Evolutionary conservation across 495 filamentous ascomycete genomes (phyloP).

Genomic region (Polyplosphaeria fusca): DNA sequence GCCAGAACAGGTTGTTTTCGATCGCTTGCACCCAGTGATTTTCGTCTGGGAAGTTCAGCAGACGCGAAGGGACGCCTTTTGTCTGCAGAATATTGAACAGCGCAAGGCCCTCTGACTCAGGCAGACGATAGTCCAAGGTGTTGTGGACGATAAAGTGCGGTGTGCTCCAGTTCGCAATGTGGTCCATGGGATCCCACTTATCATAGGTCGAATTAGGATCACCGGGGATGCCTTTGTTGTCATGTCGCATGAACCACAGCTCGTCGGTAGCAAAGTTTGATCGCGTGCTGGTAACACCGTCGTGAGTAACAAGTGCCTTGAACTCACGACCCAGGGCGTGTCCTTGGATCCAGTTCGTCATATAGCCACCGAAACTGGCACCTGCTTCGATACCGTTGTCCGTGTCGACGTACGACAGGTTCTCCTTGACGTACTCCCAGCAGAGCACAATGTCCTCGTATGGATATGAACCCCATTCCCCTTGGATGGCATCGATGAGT

Average conservation of each 20-base stretch:
- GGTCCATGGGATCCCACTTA: constrained; percentile 46
- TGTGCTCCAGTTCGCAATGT: constrained; percentile 40
- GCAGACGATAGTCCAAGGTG: constrained; percentile 46
- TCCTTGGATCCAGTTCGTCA: constrained; percentile 60
- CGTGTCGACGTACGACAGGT: constrained; percentile 52
- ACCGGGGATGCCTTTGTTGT: constrained; percentile 49
- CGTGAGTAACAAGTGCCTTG: constrained; percentile 49
- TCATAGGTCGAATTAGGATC: constrained; percentile 45
- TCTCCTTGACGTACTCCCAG: constrained; percentile 50
- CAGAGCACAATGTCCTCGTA: constrained; percentile 55
- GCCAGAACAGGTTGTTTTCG: constrained; percentile 51
- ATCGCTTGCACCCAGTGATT: constrained; percentile 47
- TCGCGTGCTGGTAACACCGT: constrained; percentile 47
- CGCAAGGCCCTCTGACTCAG: constrained; percentile 45
- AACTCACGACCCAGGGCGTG: constrained; percentile 52
- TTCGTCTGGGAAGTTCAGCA: constrained; percentile 55
- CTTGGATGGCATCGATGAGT: constrained; percentile 48
- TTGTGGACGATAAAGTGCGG: constrained; percentile 52
- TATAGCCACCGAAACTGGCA: constrained; percentile 48
- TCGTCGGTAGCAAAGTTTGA: constrained; percentile 50
- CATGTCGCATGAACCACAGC: constrained; percentile 42
- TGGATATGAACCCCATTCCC: constrained; percentile 53
- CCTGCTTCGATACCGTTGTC: constrained; percentile 50
- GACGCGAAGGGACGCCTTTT: constrained; percentile 50
- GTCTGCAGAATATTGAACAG: constrained; percentile 52